A percentile compares a stretch with the other conserved stretches of the same genome.
These are phyloP conservation scores for Aspergillus sparsus DNA, from an alignment of 495 filamentous ascomycete species.

Conservation along the genomic window DNA sequence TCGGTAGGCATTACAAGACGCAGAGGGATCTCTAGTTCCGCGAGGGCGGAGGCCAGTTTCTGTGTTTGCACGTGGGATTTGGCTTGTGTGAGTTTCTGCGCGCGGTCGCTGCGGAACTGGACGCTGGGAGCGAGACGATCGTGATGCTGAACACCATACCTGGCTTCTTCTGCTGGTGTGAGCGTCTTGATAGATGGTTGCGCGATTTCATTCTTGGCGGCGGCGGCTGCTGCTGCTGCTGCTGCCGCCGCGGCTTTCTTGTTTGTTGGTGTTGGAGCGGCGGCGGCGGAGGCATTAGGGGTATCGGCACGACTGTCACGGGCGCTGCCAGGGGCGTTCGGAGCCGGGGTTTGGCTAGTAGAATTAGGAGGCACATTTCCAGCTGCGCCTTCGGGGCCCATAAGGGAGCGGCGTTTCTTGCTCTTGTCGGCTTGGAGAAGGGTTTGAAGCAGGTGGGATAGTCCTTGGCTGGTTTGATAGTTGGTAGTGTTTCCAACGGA, in stretches of 20 bases:
- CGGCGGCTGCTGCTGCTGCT: slow-evolving; percentile 28
- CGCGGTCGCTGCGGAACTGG: slow-evolving; percentile 80
- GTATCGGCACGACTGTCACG: slow-evolving; percentile 44
- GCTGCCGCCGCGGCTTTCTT: slow-evolving; percentile 55
- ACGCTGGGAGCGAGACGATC: slow-evolving; percentile 75
- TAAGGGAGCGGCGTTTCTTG: slow-evolving; percentile 73
- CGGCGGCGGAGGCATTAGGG: slow-evolving; percentile 32
- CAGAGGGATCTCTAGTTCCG: slow-evolving; percentile 76
- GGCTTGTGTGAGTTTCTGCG: slow-evolving; percentile 77
- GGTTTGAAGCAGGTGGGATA: slow-evolving; percentile 76
- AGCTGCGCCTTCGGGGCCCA: slow-evolving; percentile 56
- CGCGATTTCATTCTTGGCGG: slow-evolving; percentile 35
- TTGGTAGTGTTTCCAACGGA: slow-evolving; percentile 64
- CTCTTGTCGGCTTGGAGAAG: slow-evolving; percentile 78
- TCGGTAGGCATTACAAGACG: slow-evolving; percentile 84
- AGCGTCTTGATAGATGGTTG: slow-evolving; percentile 65
- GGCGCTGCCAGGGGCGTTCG: slow-evolving; percentile 36
- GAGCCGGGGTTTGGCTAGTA: slow-evolving; percentile 51
- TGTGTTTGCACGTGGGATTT: slow-evolving; percentile 80
- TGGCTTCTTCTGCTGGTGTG: slow-evolving; percentile 67
- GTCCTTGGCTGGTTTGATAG: slow-evolving; percentile 77
- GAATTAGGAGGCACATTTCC: slow-evolving; percentile 55
- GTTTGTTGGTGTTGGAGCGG: slow-evolving; percentile 38
- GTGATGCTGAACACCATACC: slow-evolving; percentile 82
- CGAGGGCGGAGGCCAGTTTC: slow-evolving; percentile 74